Conservation (phyloP, 371 early-diverging fungal genomes). For the Mucor mucedo region DNA sequence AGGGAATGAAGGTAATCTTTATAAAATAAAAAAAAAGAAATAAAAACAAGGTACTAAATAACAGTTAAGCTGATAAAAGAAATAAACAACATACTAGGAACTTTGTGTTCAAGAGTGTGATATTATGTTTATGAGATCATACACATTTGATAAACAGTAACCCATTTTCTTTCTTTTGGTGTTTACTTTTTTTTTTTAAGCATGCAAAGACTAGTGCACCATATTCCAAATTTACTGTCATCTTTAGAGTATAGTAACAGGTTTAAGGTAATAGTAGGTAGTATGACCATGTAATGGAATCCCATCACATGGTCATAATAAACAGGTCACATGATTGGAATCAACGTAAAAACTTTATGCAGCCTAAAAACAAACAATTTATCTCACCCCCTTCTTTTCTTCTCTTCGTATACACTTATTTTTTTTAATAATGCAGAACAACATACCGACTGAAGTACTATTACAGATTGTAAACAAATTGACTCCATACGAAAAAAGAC, state of each 20-base stretch:
- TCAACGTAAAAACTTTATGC: neutral
- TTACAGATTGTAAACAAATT: conserved; percentile 15
- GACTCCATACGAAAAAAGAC: conserved; percentile 7
- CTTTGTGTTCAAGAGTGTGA: conserved; percentile 1
- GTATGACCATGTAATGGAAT: too few species aligned
- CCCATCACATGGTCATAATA: too few species aligned
- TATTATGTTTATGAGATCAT: neutral
- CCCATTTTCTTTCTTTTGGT: neutral
- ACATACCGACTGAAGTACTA: conserved; percentile 17
- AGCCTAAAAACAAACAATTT: conserved; percentile 10
- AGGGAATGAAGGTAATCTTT: too few species aligned
- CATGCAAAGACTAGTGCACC: too few species aligned
- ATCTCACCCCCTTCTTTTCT: neutral
- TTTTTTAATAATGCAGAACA: neutral
- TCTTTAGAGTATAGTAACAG: too few species aligned
- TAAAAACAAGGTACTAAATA: neutral
- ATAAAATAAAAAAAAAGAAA: neutral
- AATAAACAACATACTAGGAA: neutral
- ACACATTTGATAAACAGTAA: neutral
- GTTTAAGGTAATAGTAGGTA: too few species aligned
- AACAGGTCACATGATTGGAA: too few species aligned
- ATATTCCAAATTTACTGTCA: too few species aligned
- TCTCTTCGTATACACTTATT: neutral
- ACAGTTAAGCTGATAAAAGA: neutral
- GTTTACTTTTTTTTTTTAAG: neutral